Conservation (phyloP, 2,329 filamentous ascomycete genomes). For the Colletotrichum musae region DNA sequence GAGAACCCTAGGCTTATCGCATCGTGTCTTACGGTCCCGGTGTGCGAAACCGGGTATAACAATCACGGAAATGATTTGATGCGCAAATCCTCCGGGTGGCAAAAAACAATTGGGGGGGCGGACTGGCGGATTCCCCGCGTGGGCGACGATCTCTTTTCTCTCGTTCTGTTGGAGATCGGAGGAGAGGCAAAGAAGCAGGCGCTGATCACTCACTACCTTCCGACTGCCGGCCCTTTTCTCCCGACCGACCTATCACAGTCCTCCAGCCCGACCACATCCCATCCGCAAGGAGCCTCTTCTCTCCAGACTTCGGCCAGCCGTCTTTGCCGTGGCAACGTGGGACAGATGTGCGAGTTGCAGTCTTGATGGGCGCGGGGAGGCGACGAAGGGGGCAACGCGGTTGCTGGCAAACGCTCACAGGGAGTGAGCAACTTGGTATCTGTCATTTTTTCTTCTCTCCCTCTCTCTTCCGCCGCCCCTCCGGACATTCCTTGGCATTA, state of each 20-base stretch:
- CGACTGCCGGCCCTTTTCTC: slow-evolving; percentile 9
- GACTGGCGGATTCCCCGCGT: neutral
- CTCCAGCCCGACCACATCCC: slow-evolving; percentile 15
- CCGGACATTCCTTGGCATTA: too few species aligned
- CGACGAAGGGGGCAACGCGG: too few species aligned
- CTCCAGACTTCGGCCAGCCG: neutral
- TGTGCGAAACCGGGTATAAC: neutral
- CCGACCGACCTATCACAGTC: slow-evolving; percentile 21
- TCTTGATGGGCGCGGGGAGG: too few species aligned
- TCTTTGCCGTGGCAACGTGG: slow-evolving; percentile 4
- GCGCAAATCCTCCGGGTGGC: slow-evolving; percentile 13
- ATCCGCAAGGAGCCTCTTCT: neutral
- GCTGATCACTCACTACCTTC: neutral
- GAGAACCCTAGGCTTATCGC: neutral
- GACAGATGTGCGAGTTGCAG: slow-evolving; percentile 8
- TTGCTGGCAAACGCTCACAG: neutral
- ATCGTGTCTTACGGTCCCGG: neutral
- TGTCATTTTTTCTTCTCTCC: too few species aligned
- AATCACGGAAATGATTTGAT: slow-evolving; percentile 6
- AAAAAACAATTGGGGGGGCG: neutral
- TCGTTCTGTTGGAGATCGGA: neutral
- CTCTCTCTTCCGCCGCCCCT: too few species aligned
- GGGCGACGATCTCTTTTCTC: slow-evolving; percentile 13
- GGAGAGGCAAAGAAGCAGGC: neutral
- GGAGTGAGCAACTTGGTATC: neutral